Evolutionary conservation across 768 basidiomycete species (phyloP).

Genomic region (Flagelloscypha sp.): DNA sequence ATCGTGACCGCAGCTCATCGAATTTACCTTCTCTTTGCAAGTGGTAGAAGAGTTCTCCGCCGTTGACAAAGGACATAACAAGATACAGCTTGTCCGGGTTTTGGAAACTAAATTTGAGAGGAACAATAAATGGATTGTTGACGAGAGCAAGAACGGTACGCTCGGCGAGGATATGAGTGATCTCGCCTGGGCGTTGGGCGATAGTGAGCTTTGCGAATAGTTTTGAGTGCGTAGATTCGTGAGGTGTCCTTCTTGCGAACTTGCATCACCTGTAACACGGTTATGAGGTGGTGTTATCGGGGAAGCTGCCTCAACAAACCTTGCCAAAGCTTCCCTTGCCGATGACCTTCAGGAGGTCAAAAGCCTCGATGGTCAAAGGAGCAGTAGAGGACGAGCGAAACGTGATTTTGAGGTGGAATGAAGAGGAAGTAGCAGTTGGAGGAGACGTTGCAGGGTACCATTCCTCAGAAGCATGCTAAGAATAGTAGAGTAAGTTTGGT

Average conservation of each 20-base stretch:
- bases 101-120: conserved; percentile 98
- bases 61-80: conserved; percentile 97
- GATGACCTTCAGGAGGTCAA: conserved; percentile 95
- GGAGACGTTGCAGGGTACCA: conserved; percentile 83
- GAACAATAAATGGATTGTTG: conserved; percentile 98
- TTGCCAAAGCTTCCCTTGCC: conserved; percentile 98
- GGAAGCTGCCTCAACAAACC: too few relatives aligned
- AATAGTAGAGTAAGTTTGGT: conserved; percentile 10
- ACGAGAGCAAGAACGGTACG: conserved; percentile 94
- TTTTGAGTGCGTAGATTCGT: conserved; percentile 96
- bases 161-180: conserved; percentile 96
- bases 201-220: conserved; percentile 98
- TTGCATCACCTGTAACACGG: too few relatives aligned
- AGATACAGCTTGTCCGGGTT: conserved; percentile 95
- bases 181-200: conserved; percentile 91
- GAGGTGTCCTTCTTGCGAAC: conserved; percentile 98
- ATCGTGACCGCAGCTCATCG: conserved; percentile 86
- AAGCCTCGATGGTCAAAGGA: conserved; percentile 88
- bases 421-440: conserved; percentile 76
- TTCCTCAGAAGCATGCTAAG: conserved; percentile 78
- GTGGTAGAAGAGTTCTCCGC: conserved; percentile 97
- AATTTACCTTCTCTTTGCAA: conserved; percentile 95
- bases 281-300: too few relatives aligned
- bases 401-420: conserved; percentile 92
- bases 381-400: conserved; percentile 84